Evolutionary conservation across 2,329 filamentous ascomycete species (phyloP).

Genomic region (Anthostomella pinea): DNA sequence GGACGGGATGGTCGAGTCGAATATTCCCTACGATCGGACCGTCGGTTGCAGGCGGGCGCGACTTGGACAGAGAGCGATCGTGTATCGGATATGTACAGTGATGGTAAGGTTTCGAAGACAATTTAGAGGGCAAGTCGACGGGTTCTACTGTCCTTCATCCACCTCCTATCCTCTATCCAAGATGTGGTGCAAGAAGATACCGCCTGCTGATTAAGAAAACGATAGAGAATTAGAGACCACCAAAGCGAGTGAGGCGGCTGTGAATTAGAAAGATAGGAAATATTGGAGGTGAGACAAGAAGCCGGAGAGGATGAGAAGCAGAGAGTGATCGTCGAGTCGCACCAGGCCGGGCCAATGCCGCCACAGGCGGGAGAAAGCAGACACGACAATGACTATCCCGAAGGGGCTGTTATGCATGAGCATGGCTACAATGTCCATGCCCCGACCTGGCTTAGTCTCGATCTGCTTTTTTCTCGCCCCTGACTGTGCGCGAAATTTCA

Average conservation of each 20-base stretch:
- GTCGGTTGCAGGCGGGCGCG: too few relatives aligned
- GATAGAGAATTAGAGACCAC: slow-evolving; percentile 40
- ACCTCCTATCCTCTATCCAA: too few relatives aligned
- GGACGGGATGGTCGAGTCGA: too few relatives aligned
- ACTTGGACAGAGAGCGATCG: slow-evolving; percentile 11
- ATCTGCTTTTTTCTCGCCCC: slow-evolving; percentile 5
- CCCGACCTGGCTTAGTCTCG: slow-evolving; percentile 8
- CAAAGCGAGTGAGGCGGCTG: slow-evolving; percentile 57
- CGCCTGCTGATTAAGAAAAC: too few relatives aligned
- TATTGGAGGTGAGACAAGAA: slow-evolving; percentile 13
- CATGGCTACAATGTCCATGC: slow-evolving; percentile 5
- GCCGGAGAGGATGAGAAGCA: slow-evolving; percentile 12
- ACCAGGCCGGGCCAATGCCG: too few relatives aligned
- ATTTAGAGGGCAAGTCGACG: slow-evolving; percentile 19
- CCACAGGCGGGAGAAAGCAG: too few relatives aligned
- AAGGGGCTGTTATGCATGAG: slow-evolving; percentile 15
- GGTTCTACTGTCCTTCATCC: too few relatives aligned
- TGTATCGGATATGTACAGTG: slow-evolving; percentile 10
- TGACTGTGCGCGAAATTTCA: too few relatives aligned
- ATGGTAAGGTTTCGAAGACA: slow-evolving; percentile 10
- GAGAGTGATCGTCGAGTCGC: slow-evolving; percentile 10
- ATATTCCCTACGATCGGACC: too few relatives aligned
- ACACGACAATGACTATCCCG: too few relatives aligned
- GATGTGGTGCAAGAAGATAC: too few relatives aligned
- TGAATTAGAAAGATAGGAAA: slow-evolving; percentile 22